phyloP scores from a whole-genome alignment of 2,329 filamentous ascomycete species.

The Dothideomycetes sp. region DNA sequence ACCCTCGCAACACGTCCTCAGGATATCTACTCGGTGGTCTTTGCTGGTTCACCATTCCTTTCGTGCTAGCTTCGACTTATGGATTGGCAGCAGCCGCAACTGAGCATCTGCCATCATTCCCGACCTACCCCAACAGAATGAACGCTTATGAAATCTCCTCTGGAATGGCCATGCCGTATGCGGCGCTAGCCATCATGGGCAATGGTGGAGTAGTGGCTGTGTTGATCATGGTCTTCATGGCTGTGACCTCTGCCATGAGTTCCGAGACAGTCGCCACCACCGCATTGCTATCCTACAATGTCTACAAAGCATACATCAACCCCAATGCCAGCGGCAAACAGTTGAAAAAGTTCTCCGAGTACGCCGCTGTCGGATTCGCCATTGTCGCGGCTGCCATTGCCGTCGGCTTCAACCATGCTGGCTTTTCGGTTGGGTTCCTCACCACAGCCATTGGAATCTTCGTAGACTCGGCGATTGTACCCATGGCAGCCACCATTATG shows the following conservation, averaged over 20 bases:
- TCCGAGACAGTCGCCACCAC: conserved; percentile 28
- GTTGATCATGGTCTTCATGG: conserved; percentile 37
- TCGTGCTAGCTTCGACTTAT: conserved; percentile 15
- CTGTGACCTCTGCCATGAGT: conserved; percentile 26
- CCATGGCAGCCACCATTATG: conserved; percentile 19
- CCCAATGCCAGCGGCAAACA: conserved; percentile 20
- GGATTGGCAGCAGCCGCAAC: conserved; percentile 17
- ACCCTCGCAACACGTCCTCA: conserved; percentile 12
- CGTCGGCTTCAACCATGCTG: conserved; percentile 19
- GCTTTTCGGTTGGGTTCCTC: conserved; percentile 13
- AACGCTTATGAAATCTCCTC: conserved; percentile 12
- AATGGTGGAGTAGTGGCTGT: conserved; percentile 24
- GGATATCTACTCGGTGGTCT: conserved; percentile 16
- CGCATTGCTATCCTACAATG: conserved; percentile 28
- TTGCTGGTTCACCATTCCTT: conserved; percentile 18
- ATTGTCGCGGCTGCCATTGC: conserved; percentile 19
- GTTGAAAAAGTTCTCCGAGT: conserved; percentile 24
- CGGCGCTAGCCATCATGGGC: conserved; percentile 23
- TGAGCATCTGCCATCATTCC: conserved; percentile 13
- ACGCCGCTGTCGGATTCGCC: conserved; percentile 23
- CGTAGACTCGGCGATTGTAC: conserved; percentile 17
- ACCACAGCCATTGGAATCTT: conserved; percentile 16
- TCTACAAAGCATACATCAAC: conserved; percentile 29
- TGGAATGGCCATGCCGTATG: conserved; percentile 20
- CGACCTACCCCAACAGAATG: conserved; percentile 10